These are phyloP conservation scores for Didymosphaeria variabile DNA, from an alignment of 2,329 filamentous ascomycete genomes.

Conservation along the genomic window DNA sequence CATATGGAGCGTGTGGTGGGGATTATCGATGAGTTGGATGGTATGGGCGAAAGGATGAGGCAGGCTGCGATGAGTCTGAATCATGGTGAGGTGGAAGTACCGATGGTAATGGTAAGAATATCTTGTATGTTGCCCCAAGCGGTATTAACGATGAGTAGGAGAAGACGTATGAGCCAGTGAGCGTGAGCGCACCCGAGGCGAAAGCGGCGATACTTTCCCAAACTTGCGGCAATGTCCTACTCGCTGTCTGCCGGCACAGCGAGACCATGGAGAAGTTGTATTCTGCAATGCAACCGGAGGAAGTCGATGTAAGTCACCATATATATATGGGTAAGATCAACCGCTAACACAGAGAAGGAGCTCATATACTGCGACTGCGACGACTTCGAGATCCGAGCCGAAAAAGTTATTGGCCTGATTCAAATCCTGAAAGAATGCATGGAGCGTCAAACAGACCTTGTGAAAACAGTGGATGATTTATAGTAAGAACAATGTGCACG, in stretches of 20 bases:
- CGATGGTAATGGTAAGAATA: conserved; percentile 4
- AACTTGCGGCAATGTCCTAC: conserved; percentile 20
- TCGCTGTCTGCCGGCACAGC: conserved; percentile 21
- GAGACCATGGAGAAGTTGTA: conserved; percentile 19
- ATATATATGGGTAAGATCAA: not conserved
- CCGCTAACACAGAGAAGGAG: conserved; percentile 6
- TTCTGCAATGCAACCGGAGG: conserved; percentile 12
- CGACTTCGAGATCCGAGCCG: conserved; percentile 18
- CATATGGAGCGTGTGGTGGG: conserved; percentile 18
- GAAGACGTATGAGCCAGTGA: conserved; percentile 11
- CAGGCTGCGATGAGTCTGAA: conserved; percentile 11
- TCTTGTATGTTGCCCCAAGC: too few species aligned
- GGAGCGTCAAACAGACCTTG: conserved; percentile 20
- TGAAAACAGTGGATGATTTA: conserved; percentile 17
- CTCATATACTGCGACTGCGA: conserved; percentile 23
- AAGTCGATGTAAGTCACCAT: conserved; percentile 17
- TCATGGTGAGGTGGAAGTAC: conserved; percentile 8
- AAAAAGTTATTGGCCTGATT: conserved; percentile 18
- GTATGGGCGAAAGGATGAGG: conserved; percentile 16
- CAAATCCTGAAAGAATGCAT: conserved; percentile 18
- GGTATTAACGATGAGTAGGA: conserved; percentile 3
- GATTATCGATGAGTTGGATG: conserved; percentile 18
- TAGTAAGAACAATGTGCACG: conserved; percentile 9
- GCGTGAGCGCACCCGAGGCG: conserved; percentile 8
- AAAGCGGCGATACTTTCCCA: conserved; percentile 8